Evolutionary conservation across 2,329 filamentous ascomycete species (phyloP).

Genomic region (Neurospora crassa): DNA sequence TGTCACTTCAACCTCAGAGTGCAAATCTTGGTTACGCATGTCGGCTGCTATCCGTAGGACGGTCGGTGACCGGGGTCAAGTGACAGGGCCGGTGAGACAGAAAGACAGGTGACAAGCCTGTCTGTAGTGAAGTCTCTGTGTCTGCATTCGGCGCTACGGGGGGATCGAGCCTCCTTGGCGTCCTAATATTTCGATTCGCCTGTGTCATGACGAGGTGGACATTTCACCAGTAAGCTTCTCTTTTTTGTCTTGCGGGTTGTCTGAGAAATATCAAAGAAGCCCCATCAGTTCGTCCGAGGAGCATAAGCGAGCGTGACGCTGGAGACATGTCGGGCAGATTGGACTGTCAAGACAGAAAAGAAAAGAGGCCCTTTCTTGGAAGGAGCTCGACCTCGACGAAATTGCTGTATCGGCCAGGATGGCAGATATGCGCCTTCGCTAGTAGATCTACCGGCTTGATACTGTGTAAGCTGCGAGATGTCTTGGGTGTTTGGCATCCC

Average conservation of each 20-base stretch:
- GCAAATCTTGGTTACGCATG: slow-evolving; percentile 20
- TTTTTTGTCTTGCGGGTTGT: neutral
- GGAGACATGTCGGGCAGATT: slow-evolving; percentile 1
- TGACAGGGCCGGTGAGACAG: neutral
- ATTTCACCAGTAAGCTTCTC: neutral
- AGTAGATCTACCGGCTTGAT: neutral
- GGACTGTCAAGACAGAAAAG: neutral
- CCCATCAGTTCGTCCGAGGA: neutral
- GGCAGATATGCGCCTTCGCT: neutral
- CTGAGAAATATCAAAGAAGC: neutral
- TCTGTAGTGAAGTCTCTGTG: neutral
- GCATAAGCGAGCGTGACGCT: neutral
- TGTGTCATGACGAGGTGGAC: neutral
- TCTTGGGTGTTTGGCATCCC: neutral
- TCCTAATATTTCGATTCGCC: no score
- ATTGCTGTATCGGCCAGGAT: neutral
- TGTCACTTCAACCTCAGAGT: slow-evolving; percentile 11
- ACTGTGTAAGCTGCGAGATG: neutral
- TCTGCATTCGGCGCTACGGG: neutral
- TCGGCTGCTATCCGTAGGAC: slow-evolving; percentile 8
- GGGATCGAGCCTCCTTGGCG: neutral
- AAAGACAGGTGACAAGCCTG: neutral
- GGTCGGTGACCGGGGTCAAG: slow-evolving; percentile 2
- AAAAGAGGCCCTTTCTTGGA: neutral
- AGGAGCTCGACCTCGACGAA: neutral